Evolutionary conservation across 192 early-diverging fungal species (phyloP).

Genomic region (Cetraspora pellucida): DNA sequence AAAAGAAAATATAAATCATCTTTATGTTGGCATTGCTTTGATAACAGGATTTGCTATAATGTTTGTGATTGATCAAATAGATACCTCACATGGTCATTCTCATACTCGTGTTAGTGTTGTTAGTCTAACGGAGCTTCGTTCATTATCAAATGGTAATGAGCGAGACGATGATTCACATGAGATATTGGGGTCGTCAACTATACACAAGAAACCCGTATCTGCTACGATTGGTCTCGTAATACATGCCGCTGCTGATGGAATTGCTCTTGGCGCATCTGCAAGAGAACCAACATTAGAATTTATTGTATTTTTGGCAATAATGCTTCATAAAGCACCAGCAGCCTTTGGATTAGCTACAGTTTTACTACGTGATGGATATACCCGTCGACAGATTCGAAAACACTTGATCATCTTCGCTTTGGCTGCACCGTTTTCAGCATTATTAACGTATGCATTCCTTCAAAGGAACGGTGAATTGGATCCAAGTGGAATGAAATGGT

Average conservation of each 20-base stretch:
- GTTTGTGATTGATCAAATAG: constrained; percentile 84
- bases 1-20: constrained; percentile 46
- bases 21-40: constrained; percentile 78
- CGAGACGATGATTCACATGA: constrained; percentile 13
- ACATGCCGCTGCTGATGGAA: constrained; percentile 93
- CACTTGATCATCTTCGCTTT: constrained; percentile 81
- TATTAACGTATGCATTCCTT: constrained; percentile 56
- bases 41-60: constrained; percentile 85
- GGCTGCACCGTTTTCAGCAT: constrained; percentile 82
- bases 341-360: constrained; percentile 90
- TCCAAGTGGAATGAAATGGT: constrained; percentile 58
- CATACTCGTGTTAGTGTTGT: constrained; percentile 24
- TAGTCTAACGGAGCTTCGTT: constrained; percentile 12
- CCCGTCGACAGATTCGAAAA: constrained; percentile 63
- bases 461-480: constrained; percentile 43
- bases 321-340: constrained; percentile 95
- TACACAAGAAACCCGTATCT: constrained; percentile 47
- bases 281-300: constrained; percentile 62
- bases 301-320: constrained; percentile 92
- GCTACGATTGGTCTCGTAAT: constrained; percentile 94
- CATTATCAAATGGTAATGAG: background rate
- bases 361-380: constrained; percentile 76
- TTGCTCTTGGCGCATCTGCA: constrained; percentile 89
- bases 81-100: constrained; percentile 47
- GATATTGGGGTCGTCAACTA: constrained; percentile 32